Percentiles rank a stretch among this genome's conserved stretches.
These are phyloP conservation scores for Fusarium aywerte DNA, from an alignment of 2,329 filamentous ascomycete genomes.

Conservation along the genomic window DNA sequence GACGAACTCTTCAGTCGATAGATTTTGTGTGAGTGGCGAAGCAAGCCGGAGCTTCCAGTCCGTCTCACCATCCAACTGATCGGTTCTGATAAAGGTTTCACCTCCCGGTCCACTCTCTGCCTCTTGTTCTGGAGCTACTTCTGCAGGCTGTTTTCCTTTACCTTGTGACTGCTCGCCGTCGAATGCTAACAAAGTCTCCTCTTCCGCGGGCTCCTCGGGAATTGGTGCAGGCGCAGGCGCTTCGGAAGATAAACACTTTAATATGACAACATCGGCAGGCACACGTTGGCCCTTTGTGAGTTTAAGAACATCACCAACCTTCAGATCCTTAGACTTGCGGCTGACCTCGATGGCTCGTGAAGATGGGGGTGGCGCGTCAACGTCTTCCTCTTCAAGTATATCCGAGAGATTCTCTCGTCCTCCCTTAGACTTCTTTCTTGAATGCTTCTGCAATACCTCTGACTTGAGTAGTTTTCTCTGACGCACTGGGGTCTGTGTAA, in stretches of 20 bases:
- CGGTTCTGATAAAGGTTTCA: constrained; percentile 96
- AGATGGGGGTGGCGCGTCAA: constrained; percentile 54
- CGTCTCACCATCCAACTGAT: constrained; percentile 96
- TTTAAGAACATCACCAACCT: constrained; percentile 95
- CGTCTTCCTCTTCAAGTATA: constrained; percentile 73
- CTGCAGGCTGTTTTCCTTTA: constrained; percentile 52
- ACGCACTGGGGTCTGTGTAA: constrained; percentile 54
- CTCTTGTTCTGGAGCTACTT: constrained; percentile 42
- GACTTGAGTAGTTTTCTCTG: constrained; percentile 58
- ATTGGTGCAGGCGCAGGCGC: constrained; percentile 48
- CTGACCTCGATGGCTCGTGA: constrained; percentile 71
- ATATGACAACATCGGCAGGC: constrained; percentile 91
- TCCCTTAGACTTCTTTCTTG: constrained; percentile 47
- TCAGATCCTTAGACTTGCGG: constrained; percentile 87
- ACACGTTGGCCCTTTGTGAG: constrained; percentile 91
- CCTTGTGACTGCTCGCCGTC: constrained; percentile 50
- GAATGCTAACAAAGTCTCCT: constrained; percentile 57
- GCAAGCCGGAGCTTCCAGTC: constrained; percentile 97
- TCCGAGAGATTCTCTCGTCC: constrained; percentile 63
- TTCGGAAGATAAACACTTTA: constrained; percentile 81
- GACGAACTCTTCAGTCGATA: constrained; percentile 77
- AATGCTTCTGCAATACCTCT: constrained; percentile 46
- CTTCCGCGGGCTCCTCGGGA: constrained; percentile 50
- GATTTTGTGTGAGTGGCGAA: constrained; percentile 83
- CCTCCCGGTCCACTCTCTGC: constrained; percentile 64